Conservation (phyloP, 2,329 filamentous ascomycete species). For the Colletotrichum echinochloae region DNA sequence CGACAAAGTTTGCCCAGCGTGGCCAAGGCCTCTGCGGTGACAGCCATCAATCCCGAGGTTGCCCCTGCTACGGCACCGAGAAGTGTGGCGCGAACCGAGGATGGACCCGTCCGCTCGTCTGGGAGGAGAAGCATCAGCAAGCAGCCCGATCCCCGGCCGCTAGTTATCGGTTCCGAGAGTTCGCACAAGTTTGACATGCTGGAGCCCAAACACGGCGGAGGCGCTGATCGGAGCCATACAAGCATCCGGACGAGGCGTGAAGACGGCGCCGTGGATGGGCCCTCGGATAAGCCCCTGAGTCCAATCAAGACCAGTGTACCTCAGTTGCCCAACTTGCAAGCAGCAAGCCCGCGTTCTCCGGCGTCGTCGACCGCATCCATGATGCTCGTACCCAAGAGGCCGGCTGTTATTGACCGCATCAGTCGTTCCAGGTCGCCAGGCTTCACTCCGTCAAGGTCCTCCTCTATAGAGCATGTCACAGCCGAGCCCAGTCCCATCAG, state of each 20-base stretch:
- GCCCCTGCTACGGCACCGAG: slow-evolving; percentile 62
- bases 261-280: slow-evolving; percentile 60
- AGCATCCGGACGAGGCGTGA: slow-evolving; percentile 53
- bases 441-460: slow-evolving; percentile 64
- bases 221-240: slow-evolving; percentile 44
- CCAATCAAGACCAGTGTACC: slow-evolving; percentile 53
- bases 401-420: slow-evolving; percentile 68
- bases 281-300: slow-evolving; percentile 57
- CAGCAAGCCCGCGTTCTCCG: slow-evolving; percentile 47
- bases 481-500: slow-evolving; percentile 68
- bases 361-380: slow-evolving; percentile 53
- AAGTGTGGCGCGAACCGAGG: slow-evolving; percentile 57
- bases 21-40: slow-evolving; percentile 55
- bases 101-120: slow-evolving; percentile 53
- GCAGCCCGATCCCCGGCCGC: slow-evolving; percentile 53
- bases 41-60: slow-evolving; percentile 58
- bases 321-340: slow-evolving; percentile 51
- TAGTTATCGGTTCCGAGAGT: slow-evolving; percentile 51
- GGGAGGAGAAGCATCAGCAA: slow-evolving; percentile 58
- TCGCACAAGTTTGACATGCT: slow-evolving; percentile 55
- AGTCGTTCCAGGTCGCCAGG: slow-evolving; percentile 59
- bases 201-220: slow-evolving; percentile 51
- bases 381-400: slow-evolving; percentile 56
- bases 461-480: slow-evolving; percentile 68
- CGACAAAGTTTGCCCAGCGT: slow-evolving; percentile 57